Percentiles rank a stretch among this genome's conserved stretches.
Evolutionary conservation across 495 filamentous ascomycete genomes (phyloP).

Genomic region (Aspergillus bertholletiae): DNA sequence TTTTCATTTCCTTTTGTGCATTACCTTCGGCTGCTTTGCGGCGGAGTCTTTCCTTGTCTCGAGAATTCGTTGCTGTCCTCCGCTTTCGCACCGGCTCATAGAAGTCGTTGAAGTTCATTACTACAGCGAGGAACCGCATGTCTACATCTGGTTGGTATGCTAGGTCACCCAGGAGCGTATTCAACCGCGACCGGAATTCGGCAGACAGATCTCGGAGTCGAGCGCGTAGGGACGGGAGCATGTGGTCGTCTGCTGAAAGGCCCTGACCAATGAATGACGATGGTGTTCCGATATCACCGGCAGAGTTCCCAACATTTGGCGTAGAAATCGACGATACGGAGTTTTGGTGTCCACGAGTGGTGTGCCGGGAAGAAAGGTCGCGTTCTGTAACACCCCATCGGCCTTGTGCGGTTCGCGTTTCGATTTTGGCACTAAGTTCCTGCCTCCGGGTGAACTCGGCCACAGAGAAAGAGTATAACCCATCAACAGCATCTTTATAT

Average conservation of each 20-base stretch:
- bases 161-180: slow-evolving; percentile 81
- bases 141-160: slow-evolving; percentile 92
- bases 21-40: slow-evolving; percentile 21
- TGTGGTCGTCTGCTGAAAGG: slow-evolving; percentile 52
- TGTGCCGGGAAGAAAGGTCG: slow-evolving; percentile 35
- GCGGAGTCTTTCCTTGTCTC: slow-evolving; percentile 38
- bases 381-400: slow-evolving; percentile 63
- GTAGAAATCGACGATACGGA: slow-evolving; percentile 25
- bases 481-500: slow-evolving; percentile 91
- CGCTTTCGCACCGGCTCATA: slow-evolving; percentile 71
- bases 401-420: slow-evolving; percentile 56
- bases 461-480: slow-evolving; percentile 88
- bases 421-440: slow-evolving; percentile 72
- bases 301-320: slow-evolving; percentile 24
- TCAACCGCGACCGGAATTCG: slow-evolving; percentile 72
- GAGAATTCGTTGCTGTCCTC: slow-evolving; percentile 26
- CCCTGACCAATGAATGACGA: slow-evolving; percentile 28
- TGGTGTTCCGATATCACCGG: slow-evolving; percentile 29
- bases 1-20: slow-evolving; percentile 16
- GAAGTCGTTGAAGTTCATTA: slow-evolving; percentile 99
- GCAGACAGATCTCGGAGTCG: slow-evolving; percentile 66
- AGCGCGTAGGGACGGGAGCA: slow-evolving; percentile 71
- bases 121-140: slow-evolving; percentile 90
- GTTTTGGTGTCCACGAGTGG: slow-evolving; percentile 20
- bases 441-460: slow-evolving; percentile 90